phyloP scores from a whole-genome alignment of 371 early-diverging fungal species.

The Cladochytrium tenue region DNA sequence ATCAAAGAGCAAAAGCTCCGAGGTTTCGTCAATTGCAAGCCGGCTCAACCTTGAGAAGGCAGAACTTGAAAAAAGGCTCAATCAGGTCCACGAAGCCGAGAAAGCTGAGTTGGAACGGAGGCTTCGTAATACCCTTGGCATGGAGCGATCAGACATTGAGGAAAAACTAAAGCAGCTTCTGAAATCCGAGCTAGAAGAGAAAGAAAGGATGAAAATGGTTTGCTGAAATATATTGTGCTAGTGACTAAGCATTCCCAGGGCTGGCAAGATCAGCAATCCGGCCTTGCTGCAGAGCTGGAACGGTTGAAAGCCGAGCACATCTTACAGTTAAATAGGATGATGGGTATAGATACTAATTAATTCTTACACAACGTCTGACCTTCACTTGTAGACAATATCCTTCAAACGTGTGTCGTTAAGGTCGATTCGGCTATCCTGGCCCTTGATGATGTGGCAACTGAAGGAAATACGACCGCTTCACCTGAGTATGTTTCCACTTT shows the following conservation, averaged over 20 bases:
- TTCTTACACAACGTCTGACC: background rate
- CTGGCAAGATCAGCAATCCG: too few species aligned
- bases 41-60: slow-evolving; percentile 80
- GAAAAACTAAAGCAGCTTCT: too few species aligned
- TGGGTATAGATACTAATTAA: slow-evolving; percentile 51
- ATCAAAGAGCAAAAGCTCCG: slow-evolving; percentile 73
- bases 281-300: slow-evolving; percentile 66
- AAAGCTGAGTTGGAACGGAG: too few species aligned
- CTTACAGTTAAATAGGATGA: slow-evolving; percentile 75
- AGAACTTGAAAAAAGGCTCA: slow-evolving; percentile 62
- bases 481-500: slow-evolving; percentile 88
- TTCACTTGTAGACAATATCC: slow-evolving; percentile 70
- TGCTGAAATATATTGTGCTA: background rate
- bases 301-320: slow-evolving; percentile 67
- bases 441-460: slow-evolving; percentile 74
- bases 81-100: too few species aligned
- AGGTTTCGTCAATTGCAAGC: slow-evolving; percentile 74
- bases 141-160: too few species aligned
- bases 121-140: too few species aligned
- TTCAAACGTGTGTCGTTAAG: slow-evolving; percentile 82
- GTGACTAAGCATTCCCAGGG: too few species aligned
- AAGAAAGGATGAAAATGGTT: too few species aligned
- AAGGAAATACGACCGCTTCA: slow-evolving; percentile 85
- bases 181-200: too few species aligned
- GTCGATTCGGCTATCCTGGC: slow-evolving; percentile 86